Evolutionary conservation across 148 eudicot species (phyloP).

Genomic region (Drosera capensis): DNA sequence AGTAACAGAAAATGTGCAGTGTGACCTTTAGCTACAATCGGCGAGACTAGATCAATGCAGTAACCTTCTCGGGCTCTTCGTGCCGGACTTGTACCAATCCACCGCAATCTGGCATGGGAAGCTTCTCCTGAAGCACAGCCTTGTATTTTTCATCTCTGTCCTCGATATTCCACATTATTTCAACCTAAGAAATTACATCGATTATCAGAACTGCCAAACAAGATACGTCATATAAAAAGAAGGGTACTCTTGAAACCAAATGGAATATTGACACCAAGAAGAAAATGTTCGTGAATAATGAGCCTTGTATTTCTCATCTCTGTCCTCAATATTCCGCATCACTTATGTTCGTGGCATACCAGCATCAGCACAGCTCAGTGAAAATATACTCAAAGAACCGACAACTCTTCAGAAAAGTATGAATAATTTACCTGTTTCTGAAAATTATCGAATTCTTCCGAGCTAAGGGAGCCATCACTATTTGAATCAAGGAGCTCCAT

Average conservation of each 20-base stretch:
- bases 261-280: too few relatives aligned
- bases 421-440: slow-evolving; percentile 59
- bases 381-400: neutral
- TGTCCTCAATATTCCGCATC: slow-evolving; percentile 67
- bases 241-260: neutral
- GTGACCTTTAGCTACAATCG: too few relatives aligned
- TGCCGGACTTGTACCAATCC: neutral
- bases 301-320: too few relatives aligned
- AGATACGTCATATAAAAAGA: neutral
- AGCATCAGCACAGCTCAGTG: too few relatives aligned
- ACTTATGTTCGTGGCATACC: slow-evolving; percentile 3
- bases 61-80: too few relatives aligned
- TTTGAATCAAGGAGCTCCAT: slow-evolving; percentile 93
- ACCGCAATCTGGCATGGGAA: slow-evolving; percentile 29
- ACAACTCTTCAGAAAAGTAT: neutral
- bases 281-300: too few relatives aligned
- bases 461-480: slow-evolving; percentile 89
- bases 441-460: slow-evolving; percentile 80
- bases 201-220: neutral
- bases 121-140: slow-evolving; percentile 59
- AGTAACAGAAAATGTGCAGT: too few relatives aligned
- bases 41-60: too few relatives aligned
- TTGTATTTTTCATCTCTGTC: slow-evolving; percentile 68
- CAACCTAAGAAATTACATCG: slow-evolving; percentile 26
- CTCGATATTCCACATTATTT: slow-evolving; percentile 59